phyloP scores from a whole-genome alignment of 2,329 filamentous ascomycete species.

The Fonsecaea erecta region DNA sequence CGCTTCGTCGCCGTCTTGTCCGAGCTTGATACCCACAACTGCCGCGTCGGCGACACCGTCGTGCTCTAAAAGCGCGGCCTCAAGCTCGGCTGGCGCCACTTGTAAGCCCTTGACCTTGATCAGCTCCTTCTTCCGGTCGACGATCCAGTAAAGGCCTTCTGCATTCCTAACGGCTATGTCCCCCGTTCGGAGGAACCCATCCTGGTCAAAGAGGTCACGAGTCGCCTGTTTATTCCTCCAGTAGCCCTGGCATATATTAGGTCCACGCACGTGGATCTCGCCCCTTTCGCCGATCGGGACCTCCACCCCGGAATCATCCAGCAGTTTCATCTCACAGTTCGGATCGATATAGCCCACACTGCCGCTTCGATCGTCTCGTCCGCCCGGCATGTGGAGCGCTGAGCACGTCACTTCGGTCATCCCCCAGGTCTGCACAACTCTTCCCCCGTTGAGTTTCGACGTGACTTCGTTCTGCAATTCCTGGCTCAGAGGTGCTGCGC shows the following conservation, averaged over 20 bases:
- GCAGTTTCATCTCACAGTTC: conserved; percentile 56
- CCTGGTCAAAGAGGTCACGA: conserved; percentile 65
- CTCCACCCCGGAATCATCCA: conserved; percentile 71
- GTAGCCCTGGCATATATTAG: conserved; percentile 59
- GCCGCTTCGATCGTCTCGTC: conserved; percentile 51
- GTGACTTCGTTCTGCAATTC: conserved; percentile 58
- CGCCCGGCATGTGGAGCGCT: conserved; percentile 50
- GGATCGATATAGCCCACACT: conserved; percentile 54
- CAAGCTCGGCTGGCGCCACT: conserved; percentile 64
- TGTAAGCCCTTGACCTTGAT: conserved; percentile 65
- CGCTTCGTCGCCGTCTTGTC: conserved; percentile 8
- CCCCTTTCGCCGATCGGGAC: conserved; percentile 71
- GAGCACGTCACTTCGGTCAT: conserved; percentile 73
- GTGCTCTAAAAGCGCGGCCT: conserved; percentile 57
- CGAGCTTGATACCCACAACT: conserved; percentile 53
- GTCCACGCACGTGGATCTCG: conserved; percentile 59
- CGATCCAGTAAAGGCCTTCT: conserved; percentile 63
- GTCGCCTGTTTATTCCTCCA: conserved; percentile 57
- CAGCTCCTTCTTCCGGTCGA: conserved; percentile 52
- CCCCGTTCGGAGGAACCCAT: conserved; percentile 80
- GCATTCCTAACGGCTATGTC: conserved; percentile 73
- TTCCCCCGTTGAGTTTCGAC: conserved; percentile 54
- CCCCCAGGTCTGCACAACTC: conserved; percentile 57
- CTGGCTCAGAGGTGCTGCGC: conserved; percentile 62
- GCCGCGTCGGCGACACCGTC: conserved; percentile 60